Evolutionary conservation across 305 asterid species (phyloP), one percentile per base, ranked within the genome.

Genomic region (Andrographis paniculata): DNA sequence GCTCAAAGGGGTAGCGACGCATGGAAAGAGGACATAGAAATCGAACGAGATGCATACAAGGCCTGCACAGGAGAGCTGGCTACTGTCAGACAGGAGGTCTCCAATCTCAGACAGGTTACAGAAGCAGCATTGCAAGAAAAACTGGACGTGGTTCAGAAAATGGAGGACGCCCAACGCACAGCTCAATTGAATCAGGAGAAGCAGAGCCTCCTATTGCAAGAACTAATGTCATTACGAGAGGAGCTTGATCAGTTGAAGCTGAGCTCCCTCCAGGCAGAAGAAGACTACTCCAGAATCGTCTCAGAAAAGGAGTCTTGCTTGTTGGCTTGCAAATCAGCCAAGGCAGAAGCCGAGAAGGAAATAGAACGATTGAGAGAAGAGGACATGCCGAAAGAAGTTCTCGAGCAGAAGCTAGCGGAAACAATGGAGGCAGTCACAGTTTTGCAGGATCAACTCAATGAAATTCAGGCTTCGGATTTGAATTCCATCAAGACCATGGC

Each of bases 91-190:
- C 80, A 75, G 50, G 85, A 80, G 62, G 80, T 86, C 7, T 59
- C 76, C 0, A 70, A 52, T 48, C 69, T 91, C 4, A 62, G 71
- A 42, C 84, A 70, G 43, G 87, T 83, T 50, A 68, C 70, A 1
- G 82, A 83, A 8, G 63, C 69, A 13, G 79, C 71, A n/a, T 48
- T 75, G 10, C 78, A 65, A 30, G 78, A 72, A 2, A 91, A 83
- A 42, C 6, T 66, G 9, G 58, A 58, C 2, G 78, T 84, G 11
- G 61, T 80, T 40, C 92, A 73, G 57, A 68, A 73, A 58, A 79
- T 80, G 3, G 82, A 74, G 43, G 95, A 78, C 11, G 84, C 86
- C 6, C 80, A 86, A 38, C 78, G 63, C 8, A 45, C 19, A 2
- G 45, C 61, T 13, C 65, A 66, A 36, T 52, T 65, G 41, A 62